Evolutionary conservation across 2,329 filamentous ascomycete species (phyloP), one percentile per base, ranked within the genome.

Genomic region (Dactylellina leptospora): DNA sequence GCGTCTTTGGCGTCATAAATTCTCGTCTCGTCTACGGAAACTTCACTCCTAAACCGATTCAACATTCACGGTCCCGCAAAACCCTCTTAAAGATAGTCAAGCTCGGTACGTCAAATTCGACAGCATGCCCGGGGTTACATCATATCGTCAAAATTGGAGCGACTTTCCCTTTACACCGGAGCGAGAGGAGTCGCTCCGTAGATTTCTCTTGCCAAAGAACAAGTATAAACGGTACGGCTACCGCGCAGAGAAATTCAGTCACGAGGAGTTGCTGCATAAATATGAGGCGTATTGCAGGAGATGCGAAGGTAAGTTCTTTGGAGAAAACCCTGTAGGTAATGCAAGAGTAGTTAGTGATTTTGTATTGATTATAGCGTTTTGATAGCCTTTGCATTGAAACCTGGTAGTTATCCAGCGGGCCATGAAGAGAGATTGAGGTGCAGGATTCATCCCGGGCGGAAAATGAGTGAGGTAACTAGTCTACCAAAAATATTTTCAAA

Each of bases 361-460:
- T n/a, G n/a, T n/a, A n/a, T n/a, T n/a, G n/a, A n/a, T n/a, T n/a
- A n/a, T n/a, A n/a, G n/a, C n/a, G 23, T 28, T 30, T 36, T 28
- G 5, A 11, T 36, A 71, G 66, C 66, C 3, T 71, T 71, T 38
- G 66, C 66, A 38, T 25, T 71, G n/a, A 71, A 63, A 44, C 66
- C 58, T 10, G 51, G 53, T 23, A 27, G 27, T n/a, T 47, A 50
- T 11, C 23, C 54, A 8, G 28, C 33, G 27, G 22, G 16, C 18
- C 45, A 71, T 36, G n/a, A 59, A 16, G 44, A 62, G n/a, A 22
- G 33, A 20, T 40, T 62, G 10, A 50, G 47, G 23, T 71, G 66
- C 45, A 40, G 28, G 18, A 59, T 63, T 28, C 66, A 71, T 25
- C 66, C 66, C 28, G 66, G 66, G 2, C 20, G 54, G 16, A 53